Evolutionary conservation across 2,329 filamentous ascomycete genomes (phyloP).

Genomic region (Biscogniauxia sp.): DNA sequence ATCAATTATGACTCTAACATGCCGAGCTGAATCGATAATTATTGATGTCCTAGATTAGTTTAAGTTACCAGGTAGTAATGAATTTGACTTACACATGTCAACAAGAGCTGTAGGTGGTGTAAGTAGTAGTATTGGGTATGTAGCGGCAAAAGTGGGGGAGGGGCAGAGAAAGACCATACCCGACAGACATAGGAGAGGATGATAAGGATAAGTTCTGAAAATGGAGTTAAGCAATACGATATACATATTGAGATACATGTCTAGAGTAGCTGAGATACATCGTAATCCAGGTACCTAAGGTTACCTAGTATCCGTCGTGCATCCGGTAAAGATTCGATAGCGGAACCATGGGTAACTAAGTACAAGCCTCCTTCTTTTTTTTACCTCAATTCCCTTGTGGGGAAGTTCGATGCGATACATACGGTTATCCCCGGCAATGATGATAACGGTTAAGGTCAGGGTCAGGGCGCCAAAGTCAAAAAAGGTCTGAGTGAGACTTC

Average conservation of each 20-base stretch:
- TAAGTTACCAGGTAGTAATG: not conserved
- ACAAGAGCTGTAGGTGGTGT: not conserved
- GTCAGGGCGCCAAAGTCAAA: not conserved
- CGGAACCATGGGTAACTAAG: not conserved
- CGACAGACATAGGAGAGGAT: too few relatives aligned
- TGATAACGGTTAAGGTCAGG: not conserved
- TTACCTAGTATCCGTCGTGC: too few relatives aligned
- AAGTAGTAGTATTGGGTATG: not conserved
- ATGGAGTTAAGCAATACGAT: not conserved
- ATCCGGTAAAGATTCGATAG: not conserved
- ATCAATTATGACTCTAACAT: not conserved
- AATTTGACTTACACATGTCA: not conserved
- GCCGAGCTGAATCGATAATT: not conserved
- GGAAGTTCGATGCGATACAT: conserved; percentile 26
- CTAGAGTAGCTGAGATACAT: too few relatives aligned
- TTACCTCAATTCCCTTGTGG: conserved; percentile 14
- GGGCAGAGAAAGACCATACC: too few relatives aligned
- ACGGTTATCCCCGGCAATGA: conserved; percentile 24
- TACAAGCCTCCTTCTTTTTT: conserved; percentile 2
- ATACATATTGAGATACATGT: too few relatives aligned
- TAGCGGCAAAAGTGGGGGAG: too few relatives aligned
- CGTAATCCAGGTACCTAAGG: too few relatives aligned
- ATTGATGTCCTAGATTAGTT: not conserved
- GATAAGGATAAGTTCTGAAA: not conserved
- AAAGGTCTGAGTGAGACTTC: conserved; percentile 3